Conservation (phyloP, 148 eudicot genomes). For the Fagopyrum esculentum region DNA sequence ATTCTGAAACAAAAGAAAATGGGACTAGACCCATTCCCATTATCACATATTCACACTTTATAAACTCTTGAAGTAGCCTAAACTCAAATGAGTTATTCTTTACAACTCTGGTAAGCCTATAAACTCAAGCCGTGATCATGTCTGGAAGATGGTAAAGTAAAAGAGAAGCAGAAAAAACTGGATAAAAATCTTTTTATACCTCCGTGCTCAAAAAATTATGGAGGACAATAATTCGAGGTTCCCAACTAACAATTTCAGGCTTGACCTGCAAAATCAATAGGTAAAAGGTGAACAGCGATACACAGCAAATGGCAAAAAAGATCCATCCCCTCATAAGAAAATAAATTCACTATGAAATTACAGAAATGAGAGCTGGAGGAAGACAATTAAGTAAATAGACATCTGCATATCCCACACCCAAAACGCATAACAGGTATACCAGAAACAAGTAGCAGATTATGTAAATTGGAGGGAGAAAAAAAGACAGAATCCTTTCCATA, state of each 20-base stretch:
- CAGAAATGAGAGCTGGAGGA: neutral
- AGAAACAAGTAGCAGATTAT: neutral
- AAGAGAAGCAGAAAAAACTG: neutral
- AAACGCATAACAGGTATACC: neutral
- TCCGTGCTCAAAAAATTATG: conserved; percentile 75
- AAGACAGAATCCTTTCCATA: neutral
- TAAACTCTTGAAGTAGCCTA: neutral
- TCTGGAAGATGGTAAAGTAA: neutral
- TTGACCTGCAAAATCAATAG: conserved; percentile 47
- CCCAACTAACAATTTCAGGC: conserved; percentile 84
- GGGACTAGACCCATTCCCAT: neutral
- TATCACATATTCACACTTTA: neutral
- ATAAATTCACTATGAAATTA: neutral
- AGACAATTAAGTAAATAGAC: neutral
- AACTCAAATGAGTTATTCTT: neutral
- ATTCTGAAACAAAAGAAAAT: neutral
- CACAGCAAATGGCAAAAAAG: neutral
- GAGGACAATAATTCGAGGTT: conserved; percentile 67
- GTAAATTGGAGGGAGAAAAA: neutral
- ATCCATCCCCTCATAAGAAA: neutral
- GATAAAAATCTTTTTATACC: conserved; percentile 26
- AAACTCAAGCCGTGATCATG: neutral
- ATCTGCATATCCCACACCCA: neutral
- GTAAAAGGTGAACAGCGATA: conserved; percentile 6
- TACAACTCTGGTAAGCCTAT: neutral